Evolutionary conservation across 768 basidiomycete genomes (phyloP).

Genomic region (Mrakia frigida): DNA sequence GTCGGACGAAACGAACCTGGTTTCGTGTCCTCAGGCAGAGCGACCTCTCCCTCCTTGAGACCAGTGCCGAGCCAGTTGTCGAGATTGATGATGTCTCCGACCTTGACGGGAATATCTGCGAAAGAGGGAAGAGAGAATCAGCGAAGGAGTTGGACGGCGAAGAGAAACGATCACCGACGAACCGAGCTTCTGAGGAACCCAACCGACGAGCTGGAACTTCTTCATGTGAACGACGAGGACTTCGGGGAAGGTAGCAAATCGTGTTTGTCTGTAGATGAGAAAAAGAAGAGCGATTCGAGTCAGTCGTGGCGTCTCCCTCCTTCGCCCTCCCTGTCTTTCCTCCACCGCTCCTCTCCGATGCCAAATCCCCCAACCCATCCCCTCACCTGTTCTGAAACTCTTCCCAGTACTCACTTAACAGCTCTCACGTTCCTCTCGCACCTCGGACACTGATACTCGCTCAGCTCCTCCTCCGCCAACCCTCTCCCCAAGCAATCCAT

Average conservation of each 20-base stretch:
- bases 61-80: slow-evolving; percentile 66
- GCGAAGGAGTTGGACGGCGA: not conserved
- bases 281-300: not conserved
- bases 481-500: slow-evolving; percentile 43
- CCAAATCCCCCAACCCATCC: no score
- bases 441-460: slow-evolving; percentile 57
- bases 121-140: not conserved
- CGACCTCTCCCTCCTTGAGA: slow-evolving; percentile 61
- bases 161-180: not conserved
- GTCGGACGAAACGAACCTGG: not conserved
- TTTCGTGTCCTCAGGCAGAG: slow-evolving; percentile 57
- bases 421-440: slow-evolving; percentile 68
- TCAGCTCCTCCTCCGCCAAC: slow-evolving; percentile 62
- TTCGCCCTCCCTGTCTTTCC: no score
- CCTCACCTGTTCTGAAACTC: not conserved
- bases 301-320: not conserved
- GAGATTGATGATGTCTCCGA: slow-evolving; percentile 65
- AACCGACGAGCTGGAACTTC: slow-evolving; percentile 90
- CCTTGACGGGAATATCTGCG: slow-evolving; percentile 74
- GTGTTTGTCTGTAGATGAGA: slow-evolving; percentile 54
- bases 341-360: no score
- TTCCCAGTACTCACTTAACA: slow-evolving; percentile 55
- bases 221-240: slow-evolving; percentile 83
- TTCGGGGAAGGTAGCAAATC: slow-evolving; percentile 81
- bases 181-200: slow-evolving; percentile 96